phyloP scores from a whole-genome alignment of 2,329 filamentous ascomycete species.

The Cyanodermella asteris region DNA sequence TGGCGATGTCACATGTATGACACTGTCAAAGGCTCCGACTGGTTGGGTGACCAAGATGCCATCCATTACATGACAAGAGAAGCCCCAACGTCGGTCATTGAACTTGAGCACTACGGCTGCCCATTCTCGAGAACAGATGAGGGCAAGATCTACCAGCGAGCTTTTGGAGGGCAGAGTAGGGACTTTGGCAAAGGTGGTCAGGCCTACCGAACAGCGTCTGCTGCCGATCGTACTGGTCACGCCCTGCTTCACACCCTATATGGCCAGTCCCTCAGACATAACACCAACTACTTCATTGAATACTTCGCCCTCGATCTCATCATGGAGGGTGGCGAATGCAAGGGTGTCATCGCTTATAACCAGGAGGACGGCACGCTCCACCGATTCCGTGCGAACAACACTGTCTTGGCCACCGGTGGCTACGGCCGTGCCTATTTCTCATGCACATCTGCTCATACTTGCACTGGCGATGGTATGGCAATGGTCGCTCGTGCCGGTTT shows the following conservation, averaged over 20 bases:
- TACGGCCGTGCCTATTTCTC: slow-evolving; percentile 97
- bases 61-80: slow-evolving; percentile 38
- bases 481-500: slow-evolving; percentile 97
- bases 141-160: slow-evolving; percentile 94
- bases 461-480: slow-evolving; percentile 96
- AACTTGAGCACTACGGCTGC: slow-evolving; percentile 34
- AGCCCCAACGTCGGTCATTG: slow-evolving; percentile 30
- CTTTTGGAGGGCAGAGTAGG: slow-evolving; percentile 92
- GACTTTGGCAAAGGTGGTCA: slow-evolving; percentile 92
- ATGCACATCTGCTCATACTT: slow-evolving; percentile 94
- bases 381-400: slow-evolving; percentile 91
- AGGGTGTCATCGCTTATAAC: slow-evolving; percentile 92
- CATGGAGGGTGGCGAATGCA: slow-evolving; percentile 94
- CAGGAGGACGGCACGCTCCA: slow-evolving; percentile 96
- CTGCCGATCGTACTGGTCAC: slow-evolving; percentile 89
- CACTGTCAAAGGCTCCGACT: slow-evolving; percentile 35
- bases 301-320: slow-evolving; percentile 94
- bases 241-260: slow-evolving; percentile 96
- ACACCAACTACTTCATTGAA: slow-evolving; percentile 99
- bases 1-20: slow-evolving; percentile 41
- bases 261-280: slow-evolving; percentile 87
- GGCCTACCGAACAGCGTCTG: slow-evolving; percentile 91
- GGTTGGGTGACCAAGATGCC: slow-evolving; percentile 37
- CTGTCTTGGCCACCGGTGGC: slow-evolving; percentile 85
- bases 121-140: slow-evolving; percentile 23